These are phyloP conservation scores for Myxozyma vanderwaltii DNA, from an alignment of 805 yeast genomes.

Conservation along the genomic window DNA sequence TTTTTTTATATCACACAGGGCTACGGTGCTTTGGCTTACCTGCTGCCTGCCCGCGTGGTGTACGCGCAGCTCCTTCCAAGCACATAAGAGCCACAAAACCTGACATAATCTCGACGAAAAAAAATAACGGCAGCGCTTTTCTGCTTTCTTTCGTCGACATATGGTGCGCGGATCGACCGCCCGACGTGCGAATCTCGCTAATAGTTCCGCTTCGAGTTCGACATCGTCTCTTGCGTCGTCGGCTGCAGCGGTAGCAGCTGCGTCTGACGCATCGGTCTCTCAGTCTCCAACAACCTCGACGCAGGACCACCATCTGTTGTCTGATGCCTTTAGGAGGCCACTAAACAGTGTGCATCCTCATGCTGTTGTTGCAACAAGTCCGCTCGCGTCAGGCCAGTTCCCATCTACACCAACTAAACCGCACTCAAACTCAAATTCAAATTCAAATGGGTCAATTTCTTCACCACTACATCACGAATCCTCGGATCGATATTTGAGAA, in stretches of 20 bases:
- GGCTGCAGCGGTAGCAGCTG: too few relatives aligned
- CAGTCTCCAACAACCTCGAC: neutral
- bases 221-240: constrained; percentile 22
- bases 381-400: neutral
- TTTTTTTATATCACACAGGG: neutral
- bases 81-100: neutral
- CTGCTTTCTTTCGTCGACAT: constrained; percentile 2
- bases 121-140: neutral
- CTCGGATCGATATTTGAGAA: constrained; percentile 12
- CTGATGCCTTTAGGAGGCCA: neutral
- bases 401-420: constrained; percentile 2
- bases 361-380: neutral
- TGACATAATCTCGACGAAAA: neutral
- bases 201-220: constrained; percentile 23
- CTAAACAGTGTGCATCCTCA: constrained; percentile 1
- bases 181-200: constrained; percentile 20
- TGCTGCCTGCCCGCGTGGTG: constrained; percentile 1
- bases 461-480: constrained; percentile 3
- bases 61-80: neutral
- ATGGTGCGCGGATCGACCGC: constrained; percentile 32
- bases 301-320: neutral
- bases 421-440: neutral
- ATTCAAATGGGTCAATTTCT: neutral
- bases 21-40: neutral
- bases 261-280: neutral